Conservation (phyloP, 2,329 filamentous ascomycete species). For the Penicillium sp. region DNA sequence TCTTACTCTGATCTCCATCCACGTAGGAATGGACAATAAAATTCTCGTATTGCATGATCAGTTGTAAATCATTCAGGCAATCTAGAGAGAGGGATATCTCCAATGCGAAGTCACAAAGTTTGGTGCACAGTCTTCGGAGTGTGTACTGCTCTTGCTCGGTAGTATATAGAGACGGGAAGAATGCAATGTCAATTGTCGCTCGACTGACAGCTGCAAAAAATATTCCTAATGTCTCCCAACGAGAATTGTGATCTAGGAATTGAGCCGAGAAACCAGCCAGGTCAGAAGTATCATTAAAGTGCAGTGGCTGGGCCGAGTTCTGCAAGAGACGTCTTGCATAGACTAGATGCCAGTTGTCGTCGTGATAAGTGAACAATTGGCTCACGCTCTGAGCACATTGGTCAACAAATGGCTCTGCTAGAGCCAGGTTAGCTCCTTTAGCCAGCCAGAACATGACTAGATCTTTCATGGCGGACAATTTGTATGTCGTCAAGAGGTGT, state of each 20-base stretch:
- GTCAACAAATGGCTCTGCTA: constrained; percentile 27
- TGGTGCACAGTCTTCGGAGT: constrained; percentile 27
- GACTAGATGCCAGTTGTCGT: constrained; percentile 26
- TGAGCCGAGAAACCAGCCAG: constrained; percentile 23
- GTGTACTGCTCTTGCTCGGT: constrained; percentile 27
- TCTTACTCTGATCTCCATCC: constrained; percentile 48
- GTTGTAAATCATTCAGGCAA: constrained; percentile 47
- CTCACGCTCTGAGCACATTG: constrained; percentile 25
- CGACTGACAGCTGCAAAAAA: constrained; percentile 40
- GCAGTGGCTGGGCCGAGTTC: constrained; percentile 23
- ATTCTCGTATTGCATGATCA: constrained; percentile 50
- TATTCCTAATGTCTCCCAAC: constrained; percentile 44
- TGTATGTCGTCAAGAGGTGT: constrained; percentile 23
- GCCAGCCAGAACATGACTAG: constrained; percentile 28
- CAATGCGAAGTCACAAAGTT: constrained; percentile 38
- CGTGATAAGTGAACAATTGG: constrained; percentile 24
- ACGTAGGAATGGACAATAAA: constrained; percentile 49
- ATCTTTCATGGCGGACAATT: constrained; percentile 27
- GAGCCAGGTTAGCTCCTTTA: constrained; percentile 27
- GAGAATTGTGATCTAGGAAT: constrained; percentile 29
- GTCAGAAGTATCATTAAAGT: constrained; percentile 16
- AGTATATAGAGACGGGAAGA: constrained; percentile 32
- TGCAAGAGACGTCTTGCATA: constrained; percentile 25
- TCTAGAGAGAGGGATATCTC: constrained; percentile 37
- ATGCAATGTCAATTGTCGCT: constrained; percentile 36